A percentile compares a stretch with the other conserved stretches of the same genome.
These are phyloP conservation scores for Discostella pseudostelligera DNA, from an alignment of 108 stramenopile genomes.

Conservation along the genomic window DNA sequence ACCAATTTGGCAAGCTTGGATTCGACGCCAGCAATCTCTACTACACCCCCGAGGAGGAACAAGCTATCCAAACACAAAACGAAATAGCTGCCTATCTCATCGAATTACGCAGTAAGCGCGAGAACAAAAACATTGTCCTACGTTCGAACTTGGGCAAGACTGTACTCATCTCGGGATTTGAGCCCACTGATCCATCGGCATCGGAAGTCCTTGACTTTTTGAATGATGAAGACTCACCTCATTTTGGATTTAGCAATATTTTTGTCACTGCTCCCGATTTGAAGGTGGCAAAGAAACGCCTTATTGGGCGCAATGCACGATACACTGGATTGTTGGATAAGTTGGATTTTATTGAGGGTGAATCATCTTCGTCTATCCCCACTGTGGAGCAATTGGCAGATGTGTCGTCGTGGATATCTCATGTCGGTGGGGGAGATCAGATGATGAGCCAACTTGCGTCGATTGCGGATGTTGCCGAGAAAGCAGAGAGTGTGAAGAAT, in stretches of 20 bases:
- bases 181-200: slow-evolving; percentile 53
- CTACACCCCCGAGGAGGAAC: slow-evolving; percentile 23
- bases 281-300: slow-evolving; percentile 82
- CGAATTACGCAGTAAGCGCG: slow-evolving; percentile 11
- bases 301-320: slow-evolving; percentile 77
- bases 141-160: slow-evolving; percentile 32
- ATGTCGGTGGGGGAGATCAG: slow-evolving; percentile 42
- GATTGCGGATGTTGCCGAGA: slow-evolving; percentile 48
- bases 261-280: slow-evolving; percentile 77
- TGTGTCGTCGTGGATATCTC: slow-evolving; percentile 68
- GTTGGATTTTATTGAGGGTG: slow-evolving; percentile 57
- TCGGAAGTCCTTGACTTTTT: slow-evolving; percentile 79
- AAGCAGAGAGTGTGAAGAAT: slow-evolving; percentile 59
- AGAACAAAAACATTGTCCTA: background rate
- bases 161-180: slow-evolving; percentile 43
- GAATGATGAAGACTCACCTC: slow-evolving; percentile 70
- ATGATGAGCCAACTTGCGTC: slow-evolving; percentile 25
- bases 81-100: slow-evolving; percentile 18
- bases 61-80: slow-evolving; percentile 11
- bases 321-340: slow-evolving; percentile 91
- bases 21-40: slow-evolving; percentile 34
- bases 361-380: slow-evolving; percentile 38
- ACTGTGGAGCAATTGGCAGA: slow-evolving; percentile 58
- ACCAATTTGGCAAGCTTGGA: slow-evolving; percentile 35
- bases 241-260: slow-evolving; percentile 69